Evolutionary conservation across 2,329 filamentous ascomycete species (phyloP).

Genomic region (Hawksworthiomyces lignivorus): DNA sequence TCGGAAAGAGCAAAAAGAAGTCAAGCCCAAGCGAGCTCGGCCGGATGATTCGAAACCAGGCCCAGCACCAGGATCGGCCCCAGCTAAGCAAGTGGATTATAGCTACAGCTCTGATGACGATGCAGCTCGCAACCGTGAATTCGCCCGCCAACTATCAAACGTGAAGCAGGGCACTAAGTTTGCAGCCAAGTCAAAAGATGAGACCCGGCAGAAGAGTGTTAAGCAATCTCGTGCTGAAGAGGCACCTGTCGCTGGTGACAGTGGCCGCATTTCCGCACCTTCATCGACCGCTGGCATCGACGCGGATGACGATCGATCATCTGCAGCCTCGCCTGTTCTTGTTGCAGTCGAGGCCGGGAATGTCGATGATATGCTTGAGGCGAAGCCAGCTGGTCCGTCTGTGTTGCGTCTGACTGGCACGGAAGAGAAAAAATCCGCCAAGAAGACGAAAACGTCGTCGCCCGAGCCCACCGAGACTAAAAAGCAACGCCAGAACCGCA

Average conservation of each 20-base stretch:
- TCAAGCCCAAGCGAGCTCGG: constrained; percentile 30
- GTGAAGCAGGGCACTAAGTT: constrained; percentile 63
- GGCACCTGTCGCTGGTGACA: constrained; percentile 28
- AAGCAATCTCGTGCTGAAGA: constrained; percentile 60
- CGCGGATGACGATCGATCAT: constrained; percentile 73
- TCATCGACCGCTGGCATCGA: constrained; percentile 68
- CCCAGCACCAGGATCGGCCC: constrained; percentile 6
- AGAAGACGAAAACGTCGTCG: constrained; percentile 49
- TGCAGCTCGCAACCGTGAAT: constrained; percentile 51
- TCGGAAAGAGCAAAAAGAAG: constrained; percentile 27
- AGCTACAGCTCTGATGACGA: constrained; percentile 47
- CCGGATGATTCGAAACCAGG: constrained; percentile 19
- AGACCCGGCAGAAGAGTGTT: constrained; percentile 60
- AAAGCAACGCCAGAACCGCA: constrained; percentile 89
- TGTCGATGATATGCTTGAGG: constrained; percentile 88
- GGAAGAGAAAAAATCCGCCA: constrained; percentile 46
- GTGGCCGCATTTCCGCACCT: constrained; percentile 46
- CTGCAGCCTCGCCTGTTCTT: constrained; percentile 57
- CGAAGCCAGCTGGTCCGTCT: constrained; percentile 57
- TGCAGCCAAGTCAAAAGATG: constrained; percentile 43
- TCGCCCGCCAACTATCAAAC: constrained; percentile 65
- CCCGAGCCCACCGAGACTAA: constrained; percentile 71
- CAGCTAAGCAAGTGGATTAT: constrained; percentile 16
- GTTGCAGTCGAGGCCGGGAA: constrained; percentile 53
- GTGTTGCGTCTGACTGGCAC: constrained; percentile 70